These are phyloP conservation scores for Periconia digitata DNA, from an alignment of 2,329 filamentous ascomycete species.

Conservation along the genomic window DNA sequence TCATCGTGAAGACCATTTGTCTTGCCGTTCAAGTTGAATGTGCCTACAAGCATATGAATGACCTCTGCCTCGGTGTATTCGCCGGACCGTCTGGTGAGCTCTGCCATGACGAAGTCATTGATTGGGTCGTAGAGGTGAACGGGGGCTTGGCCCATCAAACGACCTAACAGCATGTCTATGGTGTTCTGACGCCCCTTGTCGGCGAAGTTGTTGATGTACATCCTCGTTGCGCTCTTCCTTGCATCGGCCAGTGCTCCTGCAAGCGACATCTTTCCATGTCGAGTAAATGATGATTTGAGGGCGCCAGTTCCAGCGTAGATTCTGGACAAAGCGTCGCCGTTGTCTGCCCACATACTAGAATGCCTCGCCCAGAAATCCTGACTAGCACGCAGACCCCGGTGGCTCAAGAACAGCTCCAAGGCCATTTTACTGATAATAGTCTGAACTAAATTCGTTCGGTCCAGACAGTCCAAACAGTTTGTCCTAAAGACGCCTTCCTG, in stretches of 20 bases:
- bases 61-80: conserved; percentile 76
- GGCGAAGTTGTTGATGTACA: conserved; percentile 97
- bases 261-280: conserved; percentile 92
- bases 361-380: conserved; percentile 91
- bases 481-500: conserved; percentile 96
- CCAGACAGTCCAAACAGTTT: conserved; percentile 94
- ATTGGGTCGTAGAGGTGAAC: conserved; percentile 92
- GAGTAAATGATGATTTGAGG: conserved; percentile 91
- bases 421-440: conserved; percentile 95
- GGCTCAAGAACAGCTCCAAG: conserved; percentile 77
- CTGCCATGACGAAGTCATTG: conserved; percentile 82
- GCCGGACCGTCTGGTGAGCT: conserved; percentile 65
- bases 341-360: conserved; percentile 94
- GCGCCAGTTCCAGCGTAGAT: conserved; percentile 97
- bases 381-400: conserved; percentile 67
- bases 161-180: conserved; percentile 88
- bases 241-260: conserved; percentile 93
- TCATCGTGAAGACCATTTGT: conserved; percentile 77
- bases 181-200: conserved; percentile 92
- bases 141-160: conserved; percentile 77
- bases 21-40: conserved; percentile 92
- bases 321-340: conserved; percentile 88
- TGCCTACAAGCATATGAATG: conserved; percentile 83
- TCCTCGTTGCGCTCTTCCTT: conserved; percentile 86
- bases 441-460: conserved; percentile 94